Evolutionary conservation across 495 filamentous ascomycete genomes (phyloP).

Genomic region (Hypoxylon fuscum): DNA sequence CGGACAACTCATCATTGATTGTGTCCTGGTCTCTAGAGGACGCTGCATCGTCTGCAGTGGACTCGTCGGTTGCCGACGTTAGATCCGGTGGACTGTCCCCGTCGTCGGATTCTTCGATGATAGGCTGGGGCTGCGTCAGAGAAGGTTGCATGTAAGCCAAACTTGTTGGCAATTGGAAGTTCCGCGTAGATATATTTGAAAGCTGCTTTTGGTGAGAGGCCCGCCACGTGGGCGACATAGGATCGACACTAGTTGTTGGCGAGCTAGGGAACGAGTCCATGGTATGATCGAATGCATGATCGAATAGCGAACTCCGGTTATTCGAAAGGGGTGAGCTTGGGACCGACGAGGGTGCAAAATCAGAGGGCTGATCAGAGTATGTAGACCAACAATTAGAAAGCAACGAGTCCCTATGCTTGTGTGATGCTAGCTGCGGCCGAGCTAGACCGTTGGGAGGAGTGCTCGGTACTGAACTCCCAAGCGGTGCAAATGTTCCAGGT

Average conservation of each 20-base stretch:
- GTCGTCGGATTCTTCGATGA: slow-evolving; percentile 42
- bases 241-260: slow-evolving; percentile 72
- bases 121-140: slow-evolving; percentile 31
- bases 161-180: slow-evolving; percentile 48
- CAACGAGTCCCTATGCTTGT: slow-evolving; percentile 69
- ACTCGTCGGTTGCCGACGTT: slow-evolving; percentile 25
- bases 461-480: slow-evolving; percentile 45
- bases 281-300: slow-evolving; percentile 75
- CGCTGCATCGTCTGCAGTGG: slow-evolving; percentile 28
- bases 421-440: slow-evolving; percentile 64
- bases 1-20: slow-evolving; percentile 9
- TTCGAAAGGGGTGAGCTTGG: slow-evolving; percentile 83
- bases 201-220: slow-evolving; percentile 59
- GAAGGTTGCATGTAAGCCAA: slow-evolving; percentile 25
- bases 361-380: slow-evolving; percentile 68
- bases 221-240: slow-evolving; percentile 64
- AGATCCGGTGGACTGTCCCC: slow-evolving; percentile 26
- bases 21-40: slow-evolving; percentile 18
- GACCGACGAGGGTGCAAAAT: slow-evolving; percentile 72
- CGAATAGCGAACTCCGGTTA: slow-evolving; percentile 80
- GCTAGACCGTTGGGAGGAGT: slow-evolving; percentile 49
- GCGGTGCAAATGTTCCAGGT: slow-evolving; percentile 68
- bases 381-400: slow-evolving; percentile 69
- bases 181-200: slow-evolving; percentile 64
- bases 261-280: slow-evolving; percentile 74